Evolutionary conservation across 306 rosid species (phyloP), one percentile per base, ranked within the genome.

Genomic region (Adenanthera pavonina): DNA sequence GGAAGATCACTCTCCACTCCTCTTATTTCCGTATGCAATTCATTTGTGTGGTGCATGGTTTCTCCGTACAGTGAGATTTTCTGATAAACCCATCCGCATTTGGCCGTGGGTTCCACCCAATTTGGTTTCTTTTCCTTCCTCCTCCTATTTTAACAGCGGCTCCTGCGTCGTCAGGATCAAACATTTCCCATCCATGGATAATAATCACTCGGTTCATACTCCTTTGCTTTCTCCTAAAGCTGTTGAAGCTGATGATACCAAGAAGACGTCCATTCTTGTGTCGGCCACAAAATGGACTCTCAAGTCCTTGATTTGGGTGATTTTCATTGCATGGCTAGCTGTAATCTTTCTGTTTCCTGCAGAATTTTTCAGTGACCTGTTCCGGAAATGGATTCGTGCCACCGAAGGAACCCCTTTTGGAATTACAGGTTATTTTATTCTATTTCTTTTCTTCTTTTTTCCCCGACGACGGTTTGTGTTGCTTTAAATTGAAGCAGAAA

Each of bases 311-410:
- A 92, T 95, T 80, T 88, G 84, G 72, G 36, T 81, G 4, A 70
- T 92, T 60, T 91, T 95, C 46, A 48, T 79, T 57, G 74, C 74
- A 52, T 95, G 98, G 98, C 82, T 69, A 43, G 79, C 85, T 49
- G 72, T 90, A 9, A 83, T 86, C 16, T 92, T 91, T 84, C 59
- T 91, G 53, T 15, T 69, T 25, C 98, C 97, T 2, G 40, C 90
- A 5, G 72, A 85, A 4, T 83, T 82, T 64, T 83, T 80, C 25
- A 51, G 11, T 16, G 41, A 70, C 1, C 41, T 87, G 59, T 72
- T 84, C 20, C 0, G 40, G 8, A 77, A 74, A 61, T 88, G 82
- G 88, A 25, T 78, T 25, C 43, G 5, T 4, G 69, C 84, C 54
- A 86, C 86, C 69, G 4, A 16, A 3, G 86, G 75, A 44, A 75